A percentile compares a stretch with the other conserved stretches of the same genome.
phyloP scores from a whole-genome alignment of 176 grass and related monocot species.

The Eleusine indica region DNA sequence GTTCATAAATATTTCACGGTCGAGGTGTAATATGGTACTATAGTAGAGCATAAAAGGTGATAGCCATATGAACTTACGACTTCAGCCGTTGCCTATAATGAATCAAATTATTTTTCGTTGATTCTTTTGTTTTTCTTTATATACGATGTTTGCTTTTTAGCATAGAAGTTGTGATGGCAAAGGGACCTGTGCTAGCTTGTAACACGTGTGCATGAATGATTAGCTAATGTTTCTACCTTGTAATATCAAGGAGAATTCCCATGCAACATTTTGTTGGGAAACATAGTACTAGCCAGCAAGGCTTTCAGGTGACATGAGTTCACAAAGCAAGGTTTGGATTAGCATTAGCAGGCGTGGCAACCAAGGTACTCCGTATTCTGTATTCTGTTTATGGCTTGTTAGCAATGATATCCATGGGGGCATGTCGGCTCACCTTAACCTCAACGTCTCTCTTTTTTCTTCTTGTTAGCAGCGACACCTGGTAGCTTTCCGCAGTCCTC shows the following conservation, averaged over 20 bases:
- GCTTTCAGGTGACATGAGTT: neutral
- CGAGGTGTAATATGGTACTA: too few relatives aligned
- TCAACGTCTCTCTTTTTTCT: conserved; percentile 14
- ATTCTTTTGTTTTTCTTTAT: neutral
- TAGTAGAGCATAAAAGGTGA: too few relatives aligned
- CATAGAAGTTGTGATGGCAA: neutral
- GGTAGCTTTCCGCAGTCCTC: conserved; percentile 20
- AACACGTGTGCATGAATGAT: neutral
- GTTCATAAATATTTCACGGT: too few relatives aligned
- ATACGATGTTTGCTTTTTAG: neutral
- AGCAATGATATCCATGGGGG: neutral
- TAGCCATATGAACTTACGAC: too few relatives aligned
- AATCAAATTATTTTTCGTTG: too few relatives aligned
- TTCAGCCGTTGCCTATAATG: too few relatives aligned
- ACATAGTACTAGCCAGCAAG: too few relatives aligned
- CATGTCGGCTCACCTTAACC: conserved; percentile 12
- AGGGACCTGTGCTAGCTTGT: neutral
- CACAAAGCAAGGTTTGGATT: neutral
- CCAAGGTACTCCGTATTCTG: neutral
- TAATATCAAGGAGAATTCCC: neutral
- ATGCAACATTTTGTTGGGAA: too few relatives aligned
- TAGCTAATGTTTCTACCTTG: neutral
- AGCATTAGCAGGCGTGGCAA: neutral
- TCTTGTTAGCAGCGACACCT: neutral
- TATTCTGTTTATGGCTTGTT: neutral